Conservation (phyloP, 1,139 yeast genomes). For the Geotrichum klebahnii region DNA sequence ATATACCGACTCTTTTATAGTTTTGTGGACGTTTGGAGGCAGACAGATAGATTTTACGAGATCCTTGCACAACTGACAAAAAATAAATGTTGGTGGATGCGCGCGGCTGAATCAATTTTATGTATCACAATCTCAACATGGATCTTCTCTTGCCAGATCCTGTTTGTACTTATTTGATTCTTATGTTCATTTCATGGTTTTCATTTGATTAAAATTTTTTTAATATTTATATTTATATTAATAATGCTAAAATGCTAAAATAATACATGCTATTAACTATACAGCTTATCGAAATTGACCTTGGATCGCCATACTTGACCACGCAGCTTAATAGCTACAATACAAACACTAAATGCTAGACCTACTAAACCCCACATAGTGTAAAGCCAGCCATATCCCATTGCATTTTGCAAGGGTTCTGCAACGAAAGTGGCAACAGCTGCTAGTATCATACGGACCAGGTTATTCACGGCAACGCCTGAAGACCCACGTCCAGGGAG, state of each 20-base stretch:
- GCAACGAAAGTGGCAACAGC: conserved; percentile 72
- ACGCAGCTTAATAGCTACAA: conserved; percentile 51
- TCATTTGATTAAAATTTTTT: background rate
- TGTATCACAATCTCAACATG: conserved; percentile 4
- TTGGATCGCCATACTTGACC: conserved; percentile 65
- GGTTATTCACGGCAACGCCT: conserved; percentile 78
- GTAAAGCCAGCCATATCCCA: conserved; percentile 69
- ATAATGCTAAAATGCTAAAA: background rate
- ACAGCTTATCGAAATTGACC: conserved; percentile 51
- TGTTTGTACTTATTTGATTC: background rate
- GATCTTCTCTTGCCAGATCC: background rate
- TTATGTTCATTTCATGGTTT: background rate
- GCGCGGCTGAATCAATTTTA: background rate
- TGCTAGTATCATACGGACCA: conserved; percentile 68
- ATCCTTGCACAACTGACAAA: no score
- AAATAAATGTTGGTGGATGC: background rate
- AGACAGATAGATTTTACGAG: no score
- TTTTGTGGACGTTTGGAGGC: no score
- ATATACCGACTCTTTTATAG: no score
- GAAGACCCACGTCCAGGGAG: conserved; percentile 87
- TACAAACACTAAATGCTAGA: conserved; percentile 43
- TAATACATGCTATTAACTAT: conserved; percentile 9
- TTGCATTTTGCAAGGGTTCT: conserved; percentile 56
- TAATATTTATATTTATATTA: no score
- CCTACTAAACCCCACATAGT: conserved; percentile 53